phyloP scores from a whole-genome alignment of 108 stramenopile species.

The Mayamaea pseudoterrestris region DNA sequence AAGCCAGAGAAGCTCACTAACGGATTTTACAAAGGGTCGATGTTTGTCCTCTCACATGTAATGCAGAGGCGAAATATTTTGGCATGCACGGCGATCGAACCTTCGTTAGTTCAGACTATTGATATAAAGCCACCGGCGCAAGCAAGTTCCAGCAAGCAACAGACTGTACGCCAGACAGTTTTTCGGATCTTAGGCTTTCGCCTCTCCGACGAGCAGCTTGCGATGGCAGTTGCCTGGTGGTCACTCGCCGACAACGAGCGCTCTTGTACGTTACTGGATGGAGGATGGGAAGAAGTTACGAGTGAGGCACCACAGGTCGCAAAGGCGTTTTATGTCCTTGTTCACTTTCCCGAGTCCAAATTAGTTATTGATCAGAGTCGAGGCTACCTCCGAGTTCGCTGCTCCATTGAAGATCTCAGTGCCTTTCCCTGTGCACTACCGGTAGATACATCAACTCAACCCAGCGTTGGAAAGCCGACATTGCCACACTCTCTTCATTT shows the following conservation, averaged over 20 bases:
- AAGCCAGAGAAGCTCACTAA: too few species aligned
- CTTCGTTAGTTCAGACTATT: background rate
- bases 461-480: background rate
- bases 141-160: background rate
- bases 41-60: too few species aligned
- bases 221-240: slow-evolving; percentile 47
- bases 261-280: slow-evolving; percentile 26
- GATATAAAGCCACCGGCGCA: background rate
- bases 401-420: slow-evolving; percentile 15
- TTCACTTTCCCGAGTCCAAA: slow-evolving; percentile 6
- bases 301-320: background rate
- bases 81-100: background rate
- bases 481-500: slow-evolving; percentile 12
- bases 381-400: slow-evolving; percentile 45
- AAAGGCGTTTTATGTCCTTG: background rate
- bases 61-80: too few species aligned
- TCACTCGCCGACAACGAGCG: slow-evolving; percentile 16
- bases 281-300: slow-evolving; percentile 46
- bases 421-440: background rate
- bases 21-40: too few species aligned
- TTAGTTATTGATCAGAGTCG: slow-evolving; percentile 11
- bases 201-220: slow-evolving; percentile 21
- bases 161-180: background rate
- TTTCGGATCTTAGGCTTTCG: background rate
- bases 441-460: background rate